Base-by-base conservation (phyloP, 2,329 filamentous ascomycete genomes). In the Boeremia exigua region DNA sequence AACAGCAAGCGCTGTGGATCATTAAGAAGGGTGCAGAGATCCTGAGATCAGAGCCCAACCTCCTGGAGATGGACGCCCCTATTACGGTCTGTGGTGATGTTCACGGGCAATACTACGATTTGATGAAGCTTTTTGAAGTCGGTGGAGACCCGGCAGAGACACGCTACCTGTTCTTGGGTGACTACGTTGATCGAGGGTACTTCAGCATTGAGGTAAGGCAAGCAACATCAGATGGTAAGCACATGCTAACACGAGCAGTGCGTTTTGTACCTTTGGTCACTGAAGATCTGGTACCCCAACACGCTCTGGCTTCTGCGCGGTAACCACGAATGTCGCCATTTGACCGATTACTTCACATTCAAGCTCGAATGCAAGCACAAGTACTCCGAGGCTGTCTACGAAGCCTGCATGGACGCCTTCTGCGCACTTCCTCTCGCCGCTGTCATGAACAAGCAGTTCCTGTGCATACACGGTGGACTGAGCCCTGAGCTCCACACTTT, bases 351-450 rank as follows among this genome's bases (percentile, higher is more conserved):
- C 84, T 99, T 99, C 80, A 99, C 95, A 59, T 99, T 99, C 84
- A 98, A 99, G 84, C 88, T 99, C 55, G 95, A 99, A 78, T 99
- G 95, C 84, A 97, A 96, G 82, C 95, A 99, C 86, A 99, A 99
- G 79, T 99, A 99, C 80, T 96, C 92, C 30, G 95, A 98, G 80
- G 86, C 86, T 62, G 86, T 99, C 57, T 99, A 99, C 76, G 94
- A 99, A 72, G 94, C 95, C 54, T 98, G 95, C 80, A 96, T 97
- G 87, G 94, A 99, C 64, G 96, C 95, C 0, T 99, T 99, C 84
- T 99, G 95, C 80, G 85, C 89, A 62, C 81, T 99, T 61, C 95
- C 95, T 28, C 82, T 99, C 67, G 95, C 95, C 54, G 95, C 95
- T 27, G 88, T 99, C 66, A 99, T 99, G 95, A 99, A 99, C 86